A percentile compares a stretch with the other conserved stretches of the same genome.
Evolutionary conservation across 169 alveolate species (phyloP).

Genomic region (Amoebophrya sp.): DNA sequence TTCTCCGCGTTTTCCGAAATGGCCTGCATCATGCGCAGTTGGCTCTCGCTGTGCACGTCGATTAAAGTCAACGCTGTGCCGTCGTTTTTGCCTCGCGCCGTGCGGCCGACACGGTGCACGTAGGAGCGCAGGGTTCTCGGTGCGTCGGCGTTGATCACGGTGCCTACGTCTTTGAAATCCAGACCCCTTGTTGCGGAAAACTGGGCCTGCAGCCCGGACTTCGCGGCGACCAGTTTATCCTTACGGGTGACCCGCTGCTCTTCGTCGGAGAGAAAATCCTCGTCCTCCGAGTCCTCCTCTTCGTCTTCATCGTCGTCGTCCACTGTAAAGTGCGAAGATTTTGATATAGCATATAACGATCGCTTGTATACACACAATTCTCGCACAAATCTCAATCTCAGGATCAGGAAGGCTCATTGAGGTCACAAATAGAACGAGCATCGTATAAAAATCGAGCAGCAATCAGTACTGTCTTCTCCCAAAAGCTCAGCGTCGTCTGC

Average conservation of each 20-base stretch:
- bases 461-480: neutral
- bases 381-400: too few relatives aligned
- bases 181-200: constrained; percentile 52
- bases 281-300: neutral
- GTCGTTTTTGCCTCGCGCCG: constrained; percentile 62
- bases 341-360: too few relatives aligned
- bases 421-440: too few relatives aligned
- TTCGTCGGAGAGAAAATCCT: neutral
- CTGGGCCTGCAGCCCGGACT: neutral
- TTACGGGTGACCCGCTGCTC: neutral
- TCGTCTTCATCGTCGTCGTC: neutral
- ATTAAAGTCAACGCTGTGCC: constrained; percentile 32
- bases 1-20: neutral
- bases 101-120: constrained; percentile 76
- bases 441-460: too few relatives aligned
- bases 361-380: too few relatives aligned
- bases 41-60: neutral
- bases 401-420: too few relatives aligned
- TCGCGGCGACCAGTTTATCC: neutral
- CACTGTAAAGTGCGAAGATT: neutral
- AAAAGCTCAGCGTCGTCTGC: neutral
- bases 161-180: constrained; percentile 64
- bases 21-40: neutral
- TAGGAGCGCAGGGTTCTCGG: constrained; percentile 66
- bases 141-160: constrained; percentile 67